Evolutionary conservation across 2,329 filamentous ascomycete species (phyloP).

Genomic region (Onygenales sp.): DNA sequence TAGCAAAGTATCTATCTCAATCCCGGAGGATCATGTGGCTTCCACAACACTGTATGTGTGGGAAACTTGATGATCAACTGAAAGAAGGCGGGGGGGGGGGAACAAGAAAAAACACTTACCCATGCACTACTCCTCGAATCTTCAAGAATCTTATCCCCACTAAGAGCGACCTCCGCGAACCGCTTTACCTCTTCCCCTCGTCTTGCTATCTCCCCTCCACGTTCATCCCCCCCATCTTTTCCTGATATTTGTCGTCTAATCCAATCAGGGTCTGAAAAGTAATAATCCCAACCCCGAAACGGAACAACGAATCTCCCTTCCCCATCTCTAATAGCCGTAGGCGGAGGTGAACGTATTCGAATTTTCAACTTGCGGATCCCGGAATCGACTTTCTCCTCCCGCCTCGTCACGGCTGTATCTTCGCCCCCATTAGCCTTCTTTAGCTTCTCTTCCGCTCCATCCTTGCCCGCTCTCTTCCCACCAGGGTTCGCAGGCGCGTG

Average conservation of each 20-base stretch:
- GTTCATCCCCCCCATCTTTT: slow-evolving; percentile 4
- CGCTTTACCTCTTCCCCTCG: background rate
- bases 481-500: slow-evolving; percentile 16
- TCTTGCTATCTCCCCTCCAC: background rate
- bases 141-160: slow-evolving; percentile 21
- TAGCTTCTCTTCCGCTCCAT: background rate
- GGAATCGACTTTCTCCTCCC: background rate
- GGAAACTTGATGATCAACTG: background rate
- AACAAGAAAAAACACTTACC: slow-evolving; percentile 19
- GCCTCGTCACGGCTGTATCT: background rate
- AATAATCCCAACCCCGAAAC: slow-evolving; percentile 33
- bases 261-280: slow-evolving; percentile 27
- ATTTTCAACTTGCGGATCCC: slow-evolving; percentile 30
- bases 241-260: slow-evolving; percentile 7
- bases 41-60: too few relatives aligned
- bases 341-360: slow-evolving; percentile 29
- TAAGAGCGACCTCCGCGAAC: slow-evolving; percentile 29
- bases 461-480: background rate
- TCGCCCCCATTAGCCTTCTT: background rate
- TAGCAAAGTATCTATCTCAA: too few relatives aligned
- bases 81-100: background rate
- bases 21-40: too few relatives aligned
- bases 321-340: slow-evolving; percentile 12
- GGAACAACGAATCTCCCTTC: slow-evolving; percentile 31
- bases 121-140: slow-evolving; percentile 22